Evolutionary conservation across 306 rosid genomes (phyloP).

Genomic region (Fragaria nilgerrensis): DNA sequence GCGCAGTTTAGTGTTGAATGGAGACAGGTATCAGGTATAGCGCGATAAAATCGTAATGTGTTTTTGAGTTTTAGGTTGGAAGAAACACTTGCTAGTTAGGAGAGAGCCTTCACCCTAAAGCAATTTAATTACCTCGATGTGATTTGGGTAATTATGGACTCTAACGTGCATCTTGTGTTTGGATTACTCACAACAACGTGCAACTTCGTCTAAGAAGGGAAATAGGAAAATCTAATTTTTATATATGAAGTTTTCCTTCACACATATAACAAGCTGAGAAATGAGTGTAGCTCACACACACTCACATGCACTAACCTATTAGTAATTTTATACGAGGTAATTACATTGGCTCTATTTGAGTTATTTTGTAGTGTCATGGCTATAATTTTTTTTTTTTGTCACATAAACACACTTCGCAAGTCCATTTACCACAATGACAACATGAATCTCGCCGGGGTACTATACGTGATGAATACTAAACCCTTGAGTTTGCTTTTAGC

Average conservation of each 20-base stretch:
- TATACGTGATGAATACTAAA: not conserved
- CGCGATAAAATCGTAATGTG: not conserved
- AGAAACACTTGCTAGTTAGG: not conserved
- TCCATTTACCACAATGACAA: not conserved
- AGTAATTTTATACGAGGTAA: too few relatives aligned
- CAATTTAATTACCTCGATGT: not conserved
- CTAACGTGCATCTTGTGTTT: too few relatives aligned
- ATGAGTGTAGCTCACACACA: too few relatives aligned
- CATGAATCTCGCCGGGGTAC: too few relatives aligned
- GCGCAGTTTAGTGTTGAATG: not conserved
- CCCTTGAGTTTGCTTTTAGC: not conserved
- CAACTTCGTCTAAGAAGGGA: too few relatives aligned
- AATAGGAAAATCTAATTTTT: too few relatives aligned
- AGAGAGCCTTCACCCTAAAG: not conserved
- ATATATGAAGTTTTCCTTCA: too few relatives aligned
- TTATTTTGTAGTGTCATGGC: not conserved
- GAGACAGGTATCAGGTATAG: not conserved
- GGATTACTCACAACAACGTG: too few relatives aligned
- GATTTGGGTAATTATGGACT: not conserved
- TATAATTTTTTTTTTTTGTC: too few relatives aligned
- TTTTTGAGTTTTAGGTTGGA: not conserved
- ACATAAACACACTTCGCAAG: not conserved
- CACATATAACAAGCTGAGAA: too few relatives aligned
- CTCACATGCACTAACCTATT: too few relatives aligned
- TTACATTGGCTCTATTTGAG: not conserved